Evolutionary conservation across 768 basidiomycete species (phyloP).

Genomic region (Termitomyces titanicus): DNA sequence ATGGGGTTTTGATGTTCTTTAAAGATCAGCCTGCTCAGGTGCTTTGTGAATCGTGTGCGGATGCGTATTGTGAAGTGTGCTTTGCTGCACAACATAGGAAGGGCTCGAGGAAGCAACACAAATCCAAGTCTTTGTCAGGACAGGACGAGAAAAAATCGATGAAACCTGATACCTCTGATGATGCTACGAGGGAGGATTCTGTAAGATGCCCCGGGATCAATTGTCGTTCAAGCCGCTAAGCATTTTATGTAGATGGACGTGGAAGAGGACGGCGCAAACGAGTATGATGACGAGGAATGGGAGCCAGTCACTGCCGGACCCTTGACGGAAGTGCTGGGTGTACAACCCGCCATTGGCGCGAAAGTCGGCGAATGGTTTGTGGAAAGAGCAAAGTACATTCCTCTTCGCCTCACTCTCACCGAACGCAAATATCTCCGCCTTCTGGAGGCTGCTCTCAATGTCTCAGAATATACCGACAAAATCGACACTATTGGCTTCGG

Average conservation of each 20-base stretch:
- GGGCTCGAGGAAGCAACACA: slow-evolving; percentile 68
- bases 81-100: slow-evolving; percentile 83
- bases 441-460: slow-evolving; percentile 78
- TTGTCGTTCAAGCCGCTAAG: background rate
- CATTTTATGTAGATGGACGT: slow-evolving; percentile 40
- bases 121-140: slow-evolving; percentile 41
- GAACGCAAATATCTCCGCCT: slow-evolving; percentile 86
- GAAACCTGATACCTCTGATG: slow-evolving; percentile 7
- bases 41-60: slow-evolving; percentile 66
- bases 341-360: slow-evolving; percentile 57
- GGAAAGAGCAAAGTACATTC: slow-evolving; percentile 78
- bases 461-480: slow-evolving; percentile 89
- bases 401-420: slow-evolving; percentile 65
- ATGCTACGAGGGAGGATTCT: slow-evolving; percentile 2
- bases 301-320: slow-evolving; percentile 32
- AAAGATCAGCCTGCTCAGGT: slow-evolving; percentile 82
- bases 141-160: slow-evolving; percentile 25
- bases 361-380: slow-evolving; percentile 83
- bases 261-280: slow-evolving; percentile 30
- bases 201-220: background rate
- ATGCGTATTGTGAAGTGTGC: slow-evolving; percentile 82
- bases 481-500: slow-evolving; percentile 80
- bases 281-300: slow-evolving; percentile 42
- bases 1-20: slow-evolving; percentile 4
- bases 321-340: slow-evolving; percentile 38